Conservation (phyloP, 805 yeast genomes). For the Saturnispora sanitii region DNA sequence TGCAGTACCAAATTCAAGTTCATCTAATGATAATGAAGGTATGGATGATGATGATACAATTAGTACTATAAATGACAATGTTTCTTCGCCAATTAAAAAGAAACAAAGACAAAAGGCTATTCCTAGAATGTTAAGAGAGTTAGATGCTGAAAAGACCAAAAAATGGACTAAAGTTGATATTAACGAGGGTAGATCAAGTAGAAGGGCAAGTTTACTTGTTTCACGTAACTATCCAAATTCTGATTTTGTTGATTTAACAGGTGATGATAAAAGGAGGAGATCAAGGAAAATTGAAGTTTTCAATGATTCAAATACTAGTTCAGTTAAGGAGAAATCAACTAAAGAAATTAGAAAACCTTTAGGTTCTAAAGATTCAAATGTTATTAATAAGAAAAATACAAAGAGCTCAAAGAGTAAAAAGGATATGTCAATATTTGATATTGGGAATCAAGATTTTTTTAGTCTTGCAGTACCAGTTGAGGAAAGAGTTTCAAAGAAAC, state of each 20-base stretch:
- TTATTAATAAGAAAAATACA: background rate
- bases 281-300: slow-evolving; percentile 6
- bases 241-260: slow-evolving; percentile 65
- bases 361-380: slow-evolving; percentile 1
- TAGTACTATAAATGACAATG: no score
- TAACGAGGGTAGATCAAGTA: slow-evolving; percentile 16
- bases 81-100: slow-evolving; percentile 12
- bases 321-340: background rate
- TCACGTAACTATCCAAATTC: no score
- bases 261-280: slow-evolving; percentile 35
- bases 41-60: background rate
- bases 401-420: background rate
- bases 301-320: slow-evolving; percentile 13
- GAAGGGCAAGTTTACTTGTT: slow-evolving; percentile 55
- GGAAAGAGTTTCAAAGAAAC: background rate
- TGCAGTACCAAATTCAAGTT: background rate
- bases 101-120: slow-evolving; percentile 9
- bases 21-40: background rate
- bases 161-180: slow-evolving; percentile 7
- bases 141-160: slow-evolving; percentile 21
- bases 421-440: slow-evolving; percentile 8
- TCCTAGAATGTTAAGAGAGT: slow-evolving; percentile 32
- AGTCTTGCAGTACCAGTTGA: slow-evolving; percentile 1
- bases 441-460: slow-evolving; percentile 4
- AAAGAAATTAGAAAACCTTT: background rate